These are phyloP conservation scores for Pseudevernia furfuracea DNA, from an alignment of 495 filamentous ascomycete genomes.

Conservation along the genomic window DNA sequence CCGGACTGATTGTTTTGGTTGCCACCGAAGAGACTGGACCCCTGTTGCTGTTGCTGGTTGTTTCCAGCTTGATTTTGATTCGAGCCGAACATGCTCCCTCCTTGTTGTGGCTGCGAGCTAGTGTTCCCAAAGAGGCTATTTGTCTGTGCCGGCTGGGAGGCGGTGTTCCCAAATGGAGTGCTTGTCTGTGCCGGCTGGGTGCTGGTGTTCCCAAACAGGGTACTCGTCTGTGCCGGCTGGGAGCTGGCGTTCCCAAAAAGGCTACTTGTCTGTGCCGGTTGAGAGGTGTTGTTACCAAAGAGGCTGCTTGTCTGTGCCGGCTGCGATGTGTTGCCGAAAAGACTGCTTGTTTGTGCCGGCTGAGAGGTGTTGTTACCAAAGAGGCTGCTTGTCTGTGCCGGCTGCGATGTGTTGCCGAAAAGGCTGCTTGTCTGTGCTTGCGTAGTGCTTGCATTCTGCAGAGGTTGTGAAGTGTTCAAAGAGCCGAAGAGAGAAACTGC, in stretches of 20 bases:
- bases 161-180: conserved; percentile 34
- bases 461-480: conserved; percentile 12
- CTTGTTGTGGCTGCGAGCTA: conserved; percentile 28
- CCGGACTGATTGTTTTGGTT: conserved; percentile 27
- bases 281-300: conserved; percentile 31
- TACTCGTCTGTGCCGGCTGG: not conserved
- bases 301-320: conserved; percentile 27
- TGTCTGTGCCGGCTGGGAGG: conserved; percentile 28
- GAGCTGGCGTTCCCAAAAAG: conserved; percentile 26
- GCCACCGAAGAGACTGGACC: conserved; percentile 30
- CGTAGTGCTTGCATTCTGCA: conserved; percentile 18
- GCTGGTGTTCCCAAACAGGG: not conserved
- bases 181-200: conserved; percentile 16
- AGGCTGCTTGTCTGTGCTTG: conserved; percentile 29
- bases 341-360: not conserved
- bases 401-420: conserved; percentile 31
- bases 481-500: conserved; percentile 28
- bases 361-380: conserved; percentile 24
- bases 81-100: conserved; percentile 32
- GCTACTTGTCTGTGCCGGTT: conserved; percentile 30
- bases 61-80: conserved; percentile 28
- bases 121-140: conserved; percentile 32
- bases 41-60: conserved; percentile 28
- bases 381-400: conserved; percentile 30
- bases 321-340: not conserved